Conservation (phyloP, 2,329 filamentous ascomycete species). For the Albophoma yamanashiensis region DNA sequence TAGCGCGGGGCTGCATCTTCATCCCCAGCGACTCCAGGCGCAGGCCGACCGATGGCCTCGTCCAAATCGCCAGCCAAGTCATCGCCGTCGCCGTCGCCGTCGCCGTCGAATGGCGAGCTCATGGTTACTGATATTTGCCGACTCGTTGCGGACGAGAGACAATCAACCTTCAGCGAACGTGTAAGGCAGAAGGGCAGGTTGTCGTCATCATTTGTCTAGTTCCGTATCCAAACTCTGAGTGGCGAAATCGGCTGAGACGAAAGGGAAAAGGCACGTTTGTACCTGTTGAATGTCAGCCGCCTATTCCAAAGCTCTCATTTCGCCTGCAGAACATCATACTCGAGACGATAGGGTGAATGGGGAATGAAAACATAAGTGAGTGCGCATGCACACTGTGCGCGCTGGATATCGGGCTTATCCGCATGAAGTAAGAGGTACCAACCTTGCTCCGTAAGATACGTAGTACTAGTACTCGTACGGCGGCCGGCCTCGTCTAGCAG, state of each 20-base stretch:
- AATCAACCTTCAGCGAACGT: background rate
- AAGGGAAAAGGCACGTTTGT: background rate
- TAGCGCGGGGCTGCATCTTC: slow-evolving; percentile 21
- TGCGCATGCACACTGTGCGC: background rate
- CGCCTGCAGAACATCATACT: background rate
- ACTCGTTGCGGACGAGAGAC: background rate
- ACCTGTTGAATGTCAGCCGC: background rate
- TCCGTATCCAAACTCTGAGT: background rate
- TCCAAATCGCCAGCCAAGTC: background rate
- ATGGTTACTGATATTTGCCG: background rate
- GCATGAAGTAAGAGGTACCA: background rate
- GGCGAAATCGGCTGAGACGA: background rate
- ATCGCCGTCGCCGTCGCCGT: slow-evolving; percentile 1
- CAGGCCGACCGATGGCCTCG: background rate
- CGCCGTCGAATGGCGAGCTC: background rate
- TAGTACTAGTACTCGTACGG: background rate
- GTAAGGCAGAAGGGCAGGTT: background rate
- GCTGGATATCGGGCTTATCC: background rate
- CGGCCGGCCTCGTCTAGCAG: background rate
- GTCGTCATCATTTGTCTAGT: background rate
- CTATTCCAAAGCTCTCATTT: background rate
- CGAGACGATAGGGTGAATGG: background rate
- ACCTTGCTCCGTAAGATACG: background rate
- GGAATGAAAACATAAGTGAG: background rate
- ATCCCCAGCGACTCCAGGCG: background rate